Evolutionary conservation across 495 filamentous ascomycete genomes (phyloP).

Genomic region (Hypoxylon cercidicola): DNA sequence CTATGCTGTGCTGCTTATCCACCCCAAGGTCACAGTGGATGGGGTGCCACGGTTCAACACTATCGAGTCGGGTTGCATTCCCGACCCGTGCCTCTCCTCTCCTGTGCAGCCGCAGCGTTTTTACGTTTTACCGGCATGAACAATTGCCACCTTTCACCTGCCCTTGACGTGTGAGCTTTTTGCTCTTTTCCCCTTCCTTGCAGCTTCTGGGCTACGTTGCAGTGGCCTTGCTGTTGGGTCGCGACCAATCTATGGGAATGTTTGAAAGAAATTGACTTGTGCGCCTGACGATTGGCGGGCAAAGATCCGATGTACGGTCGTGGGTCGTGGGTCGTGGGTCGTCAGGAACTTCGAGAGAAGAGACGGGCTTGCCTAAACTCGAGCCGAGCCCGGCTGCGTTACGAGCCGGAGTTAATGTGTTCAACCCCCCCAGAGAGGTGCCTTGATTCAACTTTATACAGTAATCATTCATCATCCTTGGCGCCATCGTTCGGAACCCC

Average conservation of each 20-base stretch:
- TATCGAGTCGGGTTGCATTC: constrained; percentile 47
- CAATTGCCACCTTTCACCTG: constrained; percentile 37
- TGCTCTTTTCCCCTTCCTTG: constrained; percentile 16
- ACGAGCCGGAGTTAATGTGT: constrained; percentile 36
- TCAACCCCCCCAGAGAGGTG: constrained; percentile 28
- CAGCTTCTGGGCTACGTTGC: constrained; percentile 28
- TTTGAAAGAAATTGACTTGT: constrained; percentile 42
- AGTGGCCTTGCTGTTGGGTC: constrained; percentile 45
- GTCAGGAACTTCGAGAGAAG: constrained; percentile 28
- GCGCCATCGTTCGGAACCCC: constrained; percentile 14
- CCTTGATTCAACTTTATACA: constrained; percentile 30
- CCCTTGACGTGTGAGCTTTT: constrained; percentile 25
- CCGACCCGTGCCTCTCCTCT: constrained; percentile 43
- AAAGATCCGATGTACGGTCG: constrained; percentile 37
- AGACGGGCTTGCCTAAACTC: constrained; percentile 35
- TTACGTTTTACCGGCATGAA: constrained; percentile 45
- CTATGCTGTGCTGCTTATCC: constrained; percentile 43
- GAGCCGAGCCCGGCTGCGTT: constrained; percentile 35
- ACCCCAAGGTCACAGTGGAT: constrained; percentile 38
- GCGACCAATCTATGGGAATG: constrained; percentile 37
- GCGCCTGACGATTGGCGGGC: constrained; percentile 32
- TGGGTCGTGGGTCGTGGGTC: constrained; percentile 24
- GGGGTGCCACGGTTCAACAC: constrained; percentile 35
- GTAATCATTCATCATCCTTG: constrained; percentile 32
- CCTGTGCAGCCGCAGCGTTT: constrained; percentile 45